These are phyloP conservation scores for Albifimbria verrucaria DNA, from an alignment of 2,329 filamentous ascomycete genomes.

Conservation along the genomic window DNA sequence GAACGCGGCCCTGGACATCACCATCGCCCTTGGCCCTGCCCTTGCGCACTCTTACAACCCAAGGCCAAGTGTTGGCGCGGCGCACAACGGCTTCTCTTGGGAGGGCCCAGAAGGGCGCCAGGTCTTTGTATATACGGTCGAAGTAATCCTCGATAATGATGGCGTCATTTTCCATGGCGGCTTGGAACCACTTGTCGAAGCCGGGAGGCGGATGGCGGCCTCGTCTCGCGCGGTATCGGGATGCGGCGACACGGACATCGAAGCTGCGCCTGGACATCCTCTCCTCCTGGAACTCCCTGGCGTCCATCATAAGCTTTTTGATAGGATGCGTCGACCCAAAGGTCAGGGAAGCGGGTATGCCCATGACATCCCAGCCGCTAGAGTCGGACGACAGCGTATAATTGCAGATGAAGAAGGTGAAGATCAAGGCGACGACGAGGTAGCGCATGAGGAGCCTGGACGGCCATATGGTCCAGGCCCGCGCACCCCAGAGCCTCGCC, in stretches of 20 bases:
- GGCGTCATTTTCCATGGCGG: constrained; percentile 48
- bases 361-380: constrained; percentile 20
- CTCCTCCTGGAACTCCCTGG: constrained; percentile 38
- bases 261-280: constrained; percentile 42
- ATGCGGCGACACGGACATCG: constrained; percentile 48
- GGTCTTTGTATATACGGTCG: constrained; percentile 61
- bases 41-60: constrained; percentile 45
- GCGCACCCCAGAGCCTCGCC: background rate
- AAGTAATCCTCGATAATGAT: constrained; percentile 62
- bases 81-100: constrained; percentile 36
- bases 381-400: constrained; percentile 27
- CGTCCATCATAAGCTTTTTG: constrained; percentile 43
- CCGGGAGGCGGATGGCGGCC: constrained; percentile 61
- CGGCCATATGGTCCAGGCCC: background rate
- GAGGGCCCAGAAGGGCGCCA: constrained; percentile 59
- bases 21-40: constrained; percentile 38
- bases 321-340: constrained; percentile 43
- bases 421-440: constrained; percentile 17
- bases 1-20: constrained; percentile 35
- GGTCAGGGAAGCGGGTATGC: constrained; percentile 13
- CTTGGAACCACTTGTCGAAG: constrained; percentile 59
- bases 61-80: constrained; percentile 40
- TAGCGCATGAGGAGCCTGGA: constrained; percentile 10
- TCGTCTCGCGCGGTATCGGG: constrained; percentile 52
- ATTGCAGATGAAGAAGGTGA: constrained; percentile 21